Base-by-base conservation (phyloP, 495 filamentous ascomycete genomes). In the Penicillium nucicola region DNA sequence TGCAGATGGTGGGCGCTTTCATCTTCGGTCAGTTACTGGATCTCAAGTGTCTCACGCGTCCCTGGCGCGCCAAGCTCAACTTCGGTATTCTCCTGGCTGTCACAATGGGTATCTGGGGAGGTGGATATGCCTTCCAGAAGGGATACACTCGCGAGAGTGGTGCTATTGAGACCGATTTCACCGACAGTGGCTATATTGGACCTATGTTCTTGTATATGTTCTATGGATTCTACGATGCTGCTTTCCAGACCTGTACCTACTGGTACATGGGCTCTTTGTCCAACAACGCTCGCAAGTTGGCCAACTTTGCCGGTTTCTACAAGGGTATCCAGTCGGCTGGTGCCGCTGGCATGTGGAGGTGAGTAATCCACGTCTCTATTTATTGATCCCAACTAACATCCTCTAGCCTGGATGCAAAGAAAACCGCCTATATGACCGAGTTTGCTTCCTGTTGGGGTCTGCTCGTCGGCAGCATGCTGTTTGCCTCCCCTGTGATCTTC, bases 261-360 rank as follows among this genome's bases (percentile, higher is more conserved):
- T 95, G 89, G 90, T 89, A 87, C 71, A 96, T 97, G 87, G 92
- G 92, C 30, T 84, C 90, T 14, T 77, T 96, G 25, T 89, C 84
- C 60, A 96, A 97, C 77, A 95, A 93, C 39, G 82, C 86, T 53
- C 88, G 91, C 62, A 95, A 91, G 62, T 78, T 92, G 17, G 92
- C 92, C 71, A 95, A 96, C 74, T 88, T 93, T 60, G 84, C 90
- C 28, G 92, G 92, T 45, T 96, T 92, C 77, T 96, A 96, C 80
- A 96, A 96, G 64, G 89, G 89, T n/a, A 88, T 97, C 58, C 92
- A 97, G 70, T 93, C 89, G 23, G 90, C 89, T n/a, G 92, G 90
- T 52, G 83, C 84, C 6, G 92, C 90, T n/a, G 80, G 92, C 40
- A 88, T 87, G 61, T 96, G 87, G 88, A 78, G 85, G 72, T 74